phyloP scores from a whole-genome alignment of 1,139 yeast genomes.

The Pichia sp. region DNA sequence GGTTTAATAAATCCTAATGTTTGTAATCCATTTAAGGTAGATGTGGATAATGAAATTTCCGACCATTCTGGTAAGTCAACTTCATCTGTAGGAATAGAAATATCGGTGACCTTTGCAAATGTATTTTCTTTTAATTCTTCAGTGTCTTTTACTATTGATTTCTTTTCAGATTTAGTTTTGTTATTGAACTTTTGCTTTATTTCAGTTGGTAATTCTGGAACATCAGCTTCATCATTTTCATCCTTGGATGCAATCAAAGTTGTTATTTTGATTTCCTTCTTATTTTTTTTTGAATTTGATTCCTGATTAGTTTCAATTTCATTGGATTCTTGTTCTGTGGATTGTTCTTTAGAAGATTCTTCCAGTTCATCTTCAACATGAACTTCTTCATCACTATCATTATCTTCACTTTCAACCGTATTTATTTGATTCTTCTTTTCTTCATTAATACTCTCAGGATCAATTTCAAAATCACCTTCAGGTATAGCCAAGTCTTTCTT shows the following conservation, averaged over 20 bases:
- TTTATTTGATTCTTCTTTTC: slow-evolving; percentile 6
- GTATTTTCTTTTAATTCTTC: slow-evolving; percentile 15
- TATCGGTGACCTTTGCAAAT: slow-evolving; percentile 18
- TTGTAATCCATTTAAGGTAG: slow-evolving; percentile 53
- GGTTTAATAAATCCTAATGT: slow-evolving; percentile 60
- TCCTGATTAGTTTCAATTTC: background rate
- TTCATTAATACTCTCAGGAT: slow-evolving; percentile 18
- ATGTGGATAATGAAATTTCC: slow-evolving; percentile 39
- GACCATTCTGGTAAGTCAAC: slow-evolving; percentile 59
- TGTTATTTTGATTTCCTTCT: slow-evolving; percentile 12
- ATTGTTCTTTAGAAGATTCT: slow-evolving; percentile 6
- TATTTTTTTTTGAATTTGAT: background rate
- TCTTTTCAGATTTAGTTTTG: slow-evolving; percentile 8
- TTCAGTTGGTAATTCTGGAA: slow-evolving; percentile 15
- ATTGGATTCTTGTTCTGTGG: background rate
- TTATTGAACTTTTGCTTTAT: slow-evolving; percentile 3
- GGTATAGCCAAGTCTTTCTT: slow-evolving; percentile 19
- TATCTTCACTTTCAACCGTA: slow-evolving; percentile 10
- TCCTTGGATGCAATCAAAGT: slow-evolving; percentile 13
- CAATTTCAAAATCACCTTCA: slow-evolving; percentile 24
- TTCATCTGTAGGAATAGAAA: slow-evolving; percentile 36
- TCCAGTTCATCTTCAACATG: slow-evolving; percentile 15
- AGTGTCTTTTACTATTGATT: slow-evolving; percentile 6
- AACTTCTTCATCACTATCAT: slow-evolving; percentile 9
- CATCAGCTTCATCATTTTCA: slow-evolving; percentile 21